A percentile compares a stretch with the other conserved stretches of the same genome.
These are phyloP conservation scores for Paecilomyces dactylethromorphus DNA, from an alignment of 2,329 filamentous ascomycete species.

Conservation along the genomic window DNA sequence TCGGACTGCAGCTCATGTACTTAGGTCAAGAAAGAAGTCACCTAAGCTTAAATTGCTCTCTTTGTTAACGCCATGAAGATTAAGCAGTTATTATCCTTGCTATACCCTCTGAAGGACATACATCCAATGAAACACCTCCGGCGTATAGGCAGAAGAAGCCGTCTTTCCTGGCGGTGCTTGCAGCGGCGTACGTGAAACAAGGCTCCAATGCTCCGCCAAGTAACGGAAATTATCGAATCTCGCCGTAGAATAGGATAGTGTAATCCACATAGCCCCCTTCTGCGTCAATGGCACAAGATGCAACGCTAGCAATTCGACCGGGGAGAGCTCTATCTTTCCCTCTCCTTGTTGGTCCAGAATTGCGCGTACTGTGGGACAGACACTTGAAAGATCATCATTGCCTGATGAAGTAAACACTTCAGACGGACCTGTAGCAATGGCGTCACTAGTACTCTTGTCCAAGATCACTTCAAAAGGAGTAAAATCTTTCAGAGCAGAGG, in stretches of 20 bases:
- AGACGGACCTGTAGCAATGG: constrained; percentile 23
- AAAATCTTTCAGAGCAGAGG: constrained; percentile 12
- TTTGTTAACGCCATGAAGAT: too few species aligned
- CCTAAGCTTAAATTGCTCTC: too few species aligned
- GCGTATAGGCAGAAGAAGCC: constrained; percentile 19
- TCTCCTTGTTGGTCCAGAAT: too few species aligned
- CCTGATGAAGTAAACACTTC: constrained; percentile 7
- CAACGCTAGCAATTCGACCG: constrained; percentile 28
- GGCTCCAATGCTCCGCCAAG: constrained; percentile 18
- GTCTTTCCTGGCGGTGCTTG: constrained; percentile 23
- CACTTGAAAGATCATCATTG: constrained; percentile 2
- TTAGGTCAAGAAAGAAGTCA: too few species aligned
- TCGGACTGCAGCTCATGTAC: too few species aligned
- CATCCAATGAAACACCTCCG: constrained; percentile 30
- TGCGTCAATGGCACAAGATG: constrained; percentile 24
- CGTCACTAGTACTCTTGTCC: constrained; percentile 32
- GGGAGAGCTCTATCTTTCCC: too few species aligned
- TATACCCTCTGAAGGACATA: constrained; percentile 17
- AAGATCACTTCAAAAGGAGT: constrained; percentile 27
- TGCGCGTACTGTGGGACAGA: constrained; percentile 21
- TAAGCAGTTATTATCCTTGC: neutral
- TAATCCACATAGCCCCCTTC: constrained; percentile 22
- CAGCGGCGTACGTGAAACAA: constrained; percentile 21
- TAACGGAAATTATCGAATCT: constrained; percentile 23
- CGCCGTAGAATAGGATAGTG: constrained; percentile 26